A percentile compares a stretch with the other conserved stretches of the same genome.
These are phyloP conservation scores for Cyclocybe aegerita DNA, from an alignment of 768 basidiomycete species.

Conservation along the genomic window DNA sequence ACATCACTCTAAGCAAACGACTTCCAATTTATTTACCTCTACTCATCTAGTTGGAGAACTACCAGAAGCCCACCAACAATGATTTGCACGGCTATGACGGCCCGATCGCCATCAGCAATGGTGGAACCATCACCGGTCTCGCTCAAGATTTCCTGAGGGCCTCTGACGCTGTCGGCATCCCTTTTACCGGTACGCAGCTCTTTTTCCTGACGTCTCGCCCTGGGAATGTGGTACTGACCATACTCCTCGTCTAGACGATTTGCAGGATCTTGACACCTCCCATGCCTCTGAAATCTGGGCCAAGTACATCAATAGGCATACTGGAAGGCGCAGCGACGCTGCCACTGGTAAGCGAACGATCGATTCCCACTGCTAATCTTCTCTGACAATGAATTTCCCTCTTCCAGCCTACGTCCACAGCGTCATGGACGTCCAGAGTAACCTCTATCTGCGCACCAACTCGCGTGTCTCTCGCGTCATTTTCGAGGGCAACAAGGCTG, in stretches of 20 bases:
- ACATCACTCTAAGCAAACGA: not conserved
- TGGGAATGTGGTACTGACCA: not conserved
- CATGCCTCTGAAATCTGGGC: constrained; percentile 74
- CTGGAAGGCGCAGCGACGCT: constrained; percentile 70
- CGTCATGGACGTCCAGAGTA: constrained; percentile 66
- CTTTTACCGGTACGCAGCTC: constrained; percentile 54
- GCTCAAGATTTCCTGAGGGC: constrained; percentile 73
- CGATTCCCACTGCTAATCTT: not conserved
- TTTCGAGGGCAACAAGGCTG: constrained; percentile 71
- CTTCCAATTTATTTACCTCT: not conserved
- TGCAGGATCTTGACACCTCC: constrained; percentile 62
- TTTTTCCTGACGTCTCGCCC: not conserved
- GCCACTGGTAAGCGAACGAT: constrained; percentile 48
- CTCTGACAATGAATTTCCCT: not conserved
- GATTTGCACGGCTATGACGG: constrained; percentile 70
- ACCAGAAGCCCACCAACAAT: constrained; percentile 71
- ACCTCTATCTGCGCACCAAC: constrained; percentile 66
- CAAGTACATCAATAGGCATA: constrained; percentile 75
- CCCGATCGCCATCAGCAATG: constrained; percentile 73
- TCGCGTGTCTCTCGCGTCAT: constrained; percentile 68
- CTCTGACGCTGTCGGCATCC: constrained; percentile 57
- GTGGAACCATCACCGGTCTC: constrained; percentile 59
- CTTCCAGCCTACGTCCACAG: constrained; percentile 62
- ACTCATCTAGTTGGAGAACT: constrained; percentile 60
- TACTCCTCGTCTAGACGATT: constrained; percentile 50